Percentiles rank a stretch among this genome's conserved stretches.
Evolutionary conservation across 2,329 filamentous ascomycete genomes (phyloP).

Genomic region (Parafenestella ontariensis): DNA sequence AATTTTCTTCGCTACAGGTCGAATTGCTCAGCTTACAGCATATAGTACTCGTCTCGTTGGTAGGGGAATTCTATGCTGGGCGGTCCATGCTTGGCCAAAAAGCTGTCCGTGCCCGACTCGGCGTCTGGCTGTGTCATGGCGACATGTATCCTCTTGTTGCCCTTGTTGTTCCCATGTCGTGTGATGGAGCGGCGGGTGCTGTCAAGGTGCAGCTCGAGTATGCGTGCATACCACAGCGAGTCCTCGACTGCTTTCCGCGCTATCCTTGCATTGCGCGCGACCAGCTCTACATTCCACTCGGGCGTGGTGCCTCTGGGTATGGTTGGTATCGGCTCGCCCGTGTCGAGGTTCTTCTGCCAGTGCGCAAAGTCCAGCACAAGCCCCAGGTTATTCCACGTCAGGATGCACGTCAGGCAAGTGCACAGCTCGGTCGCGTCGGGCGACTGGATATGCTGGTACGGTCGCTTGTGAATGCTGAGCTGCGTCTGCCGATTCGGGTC

Average conservation of each 20-base stretch:
- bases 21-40: slow-evolving; percentile 49
- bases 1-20: neutral
- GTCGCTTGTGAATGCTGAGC: slow-evolving; percentile 57
- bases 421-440: slow-evolving; percentile 59
- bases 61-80: slow-evolving; percentile 61
- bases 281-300: slow-evolving; percentile 59
- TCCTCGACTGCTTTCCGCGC: slow-evolving; percentile 56
- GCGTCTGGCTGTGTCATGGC: slow-evolving; percentile 57
- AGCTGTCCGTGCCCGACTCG: slow-evolving; percentile 56
- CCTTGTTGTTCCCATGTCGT: slow-evolving; percentile 58
- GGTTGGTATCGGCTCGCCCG: slow-evolving; percentile 60
- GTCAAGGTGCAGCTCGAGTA: slow-evolving; percentile 58
- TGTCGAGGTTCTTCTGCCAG: slow-evolving; percentile 62
- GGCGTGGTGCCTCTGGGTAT: slow-evolving; percentile 58
- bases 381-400: slow-evolving; percentile 64
- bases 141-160: slow-evolving; percentile 56
- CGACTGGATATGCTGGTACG: slow-evolving; percentile 60
- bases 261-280: slow-evolving; percentile 53
- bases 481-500: slow-evolving; percentile 53
- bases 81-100: slow-evolving; percentile 60
- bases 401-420: slow-evolving; percentile 63
- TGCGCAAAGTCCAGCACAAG: slow-evolving; percentile 63
- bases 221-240: slow-evolving; percentile 60
- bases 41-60: slow-evolving; percentile 65
- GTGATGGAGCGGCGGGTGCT: slow-evolving; percentile 56